Conservation (phyloP, 805 yeast species). For the Schizosaccharomyces cryophilus region DNA sequence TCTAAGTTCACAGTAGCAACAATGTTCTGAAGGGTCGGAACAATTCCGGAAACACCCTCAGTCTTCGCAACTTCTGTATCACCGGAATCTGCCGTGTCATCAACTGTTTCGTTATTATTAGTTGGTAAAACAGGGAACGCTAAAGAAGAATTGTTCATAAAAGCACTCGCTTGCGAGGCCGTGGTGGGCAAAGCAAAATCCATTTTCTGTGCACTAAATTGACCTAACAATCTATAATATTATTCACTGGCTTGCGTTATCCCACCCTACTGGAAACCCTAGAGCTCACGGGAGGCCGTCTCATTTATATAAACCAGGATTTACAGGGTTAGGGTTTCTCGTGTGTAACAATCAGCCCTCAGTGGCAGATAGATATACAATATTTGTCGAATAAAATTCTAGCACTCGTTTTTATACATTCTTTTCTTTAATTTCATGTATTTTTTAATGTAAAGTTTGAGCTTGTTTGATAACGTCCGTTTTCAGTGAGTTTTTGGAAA, state of each 20-base stretch:
- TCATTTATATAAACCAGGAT: background rate
- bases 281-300: background rate
- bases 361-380: background rate
- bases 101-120: slow-evolving; percentile 10
- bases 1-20: slow-evolving; percentile 95
- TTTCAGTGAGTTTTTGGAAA: too few species aligned
- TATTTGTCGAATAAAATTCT: too few species aligned
- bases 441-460: too few species aligned
- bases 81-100: slow-evolving; percentile 6
- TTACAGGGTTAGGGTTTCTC: slow-evolving; percentile 1
- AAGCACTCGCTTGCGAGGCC: slow-evolving; percentile 51
- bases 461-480: too few species aligned
- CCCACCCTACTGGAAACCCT: background rate
- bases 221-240: background rate
- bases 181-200: slow-evolving; percentile 44
- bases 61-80: slow-evolving; percentile 8
- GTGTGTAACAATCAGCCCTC: background rate
- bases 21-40: slow-evolving; percentile 74
- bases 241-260: background rate
- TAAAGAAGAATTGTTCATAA: slow-evolving; percentile 40
- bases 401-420: too few species aligned
- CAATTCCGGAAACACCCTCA: slow-evolving; percentile 56
- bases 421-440: too few species aligned
- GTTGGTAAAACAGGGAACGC: slow-evolving; percentile 31
- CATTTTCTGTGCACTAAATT: slow-evolving; percentile 1